phyloP scores from a whole-genome alignment of 352 stramenopile species.

The Globisporangium okanoganense region DNA sequence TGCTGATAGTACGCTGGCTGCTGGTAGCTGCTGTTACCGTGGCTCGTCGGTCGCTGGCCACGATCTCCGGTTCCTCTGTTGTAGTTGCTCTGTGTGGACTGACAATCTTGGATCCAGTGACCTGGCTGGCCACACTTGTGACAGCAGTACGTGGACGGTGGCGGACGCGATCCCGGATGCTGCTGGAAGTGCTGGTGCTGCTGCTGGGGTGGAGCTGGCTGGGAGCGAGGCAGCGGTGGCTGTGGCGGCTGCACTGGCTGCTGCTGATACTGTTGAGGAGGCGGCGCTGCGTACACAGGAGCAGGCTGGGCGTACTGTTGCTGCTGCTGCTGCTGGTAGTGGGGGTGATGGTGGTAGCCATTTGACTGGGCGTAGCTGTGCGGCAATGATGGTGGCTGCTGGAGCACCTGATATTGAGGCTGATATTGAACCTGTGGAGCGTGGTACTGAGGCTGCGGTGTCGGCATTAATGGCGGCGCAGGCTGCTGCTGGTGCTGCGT shows the following conservation, averaged over 20 bases:
- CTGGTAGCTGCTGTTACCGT: constrained; percentile 7
- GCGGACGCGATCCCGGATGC: constrained; percentile 23
- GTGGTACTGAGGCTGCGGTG: neutral
- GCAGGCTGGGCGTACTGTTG: neutral
- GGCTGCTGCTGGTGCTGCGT: neutral
- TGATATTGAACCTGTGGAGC: constrained; percentile 7
- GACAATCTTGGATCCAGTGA: constrained; percentile 80
- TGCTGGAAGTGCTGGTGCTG: constrained; percentile 24
- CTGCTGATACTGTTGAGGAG: constrained; percentile 8
- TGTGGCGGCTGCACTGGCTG: constrained; percentile 8
- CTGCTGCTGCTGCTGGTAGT: constrained; percentile 13
- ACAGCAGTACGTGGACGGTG: constrained; percentile 64
- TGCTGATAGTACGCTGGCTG: constrained; percentile 7
- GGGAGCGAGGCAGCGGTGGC: constrained; percentile 16
- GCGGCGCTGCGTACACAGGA: neutral
- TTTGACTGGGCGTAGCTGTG: neutral
- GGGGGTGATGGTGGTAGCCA: constrained; percentile 12
- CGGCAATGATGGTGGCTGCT: constrained; percentile 3
- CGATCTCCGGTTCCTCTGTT: neutral
- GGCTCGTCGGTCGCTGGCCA: constrained; percentile 5
- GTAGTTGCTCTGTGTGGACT: constrained; percentile 24
- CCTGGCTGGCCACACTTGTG: constrained; percentile 73
- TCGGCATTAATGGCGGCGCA: neutral
- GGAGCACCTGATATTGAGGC: constrained; percentile 1
- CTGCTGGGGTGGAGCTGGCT: constrained; percentile 22